Conservation (phyloP, 768 basidiomycete species). For the Mycena latifolia region DNA sequence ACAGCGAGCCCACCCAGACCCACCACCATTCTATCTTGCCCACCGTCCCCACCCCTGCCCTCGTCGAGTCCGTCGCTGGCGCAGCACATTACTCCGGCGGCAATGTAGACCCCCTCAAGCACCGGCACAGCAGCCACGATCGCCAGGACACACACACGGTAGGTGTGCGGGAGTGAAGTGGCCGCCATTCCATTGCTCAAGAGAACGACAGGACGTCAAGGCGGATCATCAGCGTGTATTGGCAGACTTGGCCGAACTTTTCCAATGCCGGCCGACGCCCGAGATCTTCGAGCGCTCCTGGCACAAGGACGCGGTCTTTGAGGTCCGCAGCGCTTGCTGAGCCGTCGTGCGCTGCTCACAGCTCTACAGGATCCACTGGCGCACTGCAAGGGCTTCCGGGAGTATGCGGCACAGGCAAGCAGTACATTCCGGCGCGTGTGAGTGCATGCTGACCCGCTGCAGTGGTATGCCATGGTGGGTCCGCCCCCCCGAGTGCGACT, state of each 20-base stretch:
- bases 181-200: no score
- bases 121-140: conserved; percentile 52
- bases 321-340: conserved; percentile 49
- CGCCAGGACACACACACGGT: conserved; percentile 48
- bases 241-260: conserved; percentile 70
- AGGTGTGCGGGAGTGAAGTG: no score
- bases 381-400: conserved; percentile 60
- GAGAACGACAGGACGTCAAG: conserved; percentile 47
- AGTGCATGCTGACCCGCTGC: conserved; percentile 33
- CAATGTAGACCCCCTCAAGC: conserved; percentile 54
- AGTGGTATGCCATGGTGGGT: conserved; percentile 52
- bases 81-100: conserved; percentile 74
- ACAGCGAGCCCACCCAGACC: conserved; percentile 56
- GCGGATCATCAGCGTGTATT: conserved; percentile 61
- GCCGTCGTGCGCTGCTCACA: background rate
- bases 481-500: conserved; percentile 1
- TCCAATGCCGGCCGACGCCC: conserved; percentile 62
- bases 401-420: conserved; percentile 69
- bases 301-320: conserved; percentile 66
- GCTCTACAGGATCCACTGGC: conserved; percentile 59
- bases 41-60: conserved; percentile 58
- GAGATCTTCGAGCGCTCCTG: conserved; percentile 68
- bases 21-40: conserved; percentile 60
- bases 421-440: conserved; percentile 12
- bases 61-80: conserved; percentile 70